Evolutionary conservation across 2,329 filamentous ascomycete genomes (phyloP), one percentile per base, ranked within the genome.

Genomic region (Dactylella cylindrospora): DNA sequence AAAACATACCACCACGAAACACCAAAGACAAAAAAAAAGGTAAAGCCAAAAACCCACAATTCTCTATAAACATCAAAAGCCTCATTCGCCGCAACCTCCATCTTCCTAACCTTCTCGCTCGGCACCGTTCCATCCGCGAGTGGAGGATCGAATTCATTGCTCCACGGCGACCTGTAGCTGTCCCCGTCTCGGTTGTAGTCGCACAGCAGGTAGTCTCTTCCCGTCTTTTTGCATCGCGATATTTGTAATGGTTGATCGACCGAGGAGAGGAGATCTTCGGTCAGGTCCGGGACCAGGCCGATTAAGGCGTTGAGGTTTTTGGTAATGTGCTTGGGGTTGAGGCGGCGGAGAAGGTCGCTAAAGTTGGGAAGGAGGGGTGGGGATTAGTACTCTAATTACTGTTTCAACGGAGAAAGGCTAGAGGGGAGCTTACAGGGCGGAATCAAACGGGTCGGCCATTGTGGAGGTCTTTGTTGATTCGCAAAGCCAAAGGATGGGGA

Each of bases 111-210:
- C 53, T 90, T 79, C 52, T 97, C 93, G 70, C 86, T 91, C 0
- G 91, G 91, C 9, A 94, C 83, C 1, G 90, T 88, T 1, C 89
- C 88, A 71, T 95, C 90, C 67, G 87, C 85, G 61, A 95, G 80
- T 10, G 90, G 86, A 13, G 91, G 93, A 73, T 97, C 90, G 74
- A 98, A 98, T 75, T 95, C 87, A 76, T 97, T 97, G 76, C 86
- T 93, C 93, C 93, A 98, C n/a, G 93, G 93, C 67, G 88, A 95
- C 65, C 93, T 86, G 80, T 95, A 95, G 76, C 87, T 94, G 77
- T 96, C 91, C 65, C 93, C 93, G 75, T 98, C 93, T 67, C 93
- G 90, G 80, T 98, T 98, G 81, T 98, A 98, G 80, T 98, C 93
- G 79, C 93, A 98, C 71, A 96, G 86, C 45, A 98, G 83, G 78